Conservation (phyloP, 1,139 yeast genomes). For the Tardiomyces digboiensis region DNA sequence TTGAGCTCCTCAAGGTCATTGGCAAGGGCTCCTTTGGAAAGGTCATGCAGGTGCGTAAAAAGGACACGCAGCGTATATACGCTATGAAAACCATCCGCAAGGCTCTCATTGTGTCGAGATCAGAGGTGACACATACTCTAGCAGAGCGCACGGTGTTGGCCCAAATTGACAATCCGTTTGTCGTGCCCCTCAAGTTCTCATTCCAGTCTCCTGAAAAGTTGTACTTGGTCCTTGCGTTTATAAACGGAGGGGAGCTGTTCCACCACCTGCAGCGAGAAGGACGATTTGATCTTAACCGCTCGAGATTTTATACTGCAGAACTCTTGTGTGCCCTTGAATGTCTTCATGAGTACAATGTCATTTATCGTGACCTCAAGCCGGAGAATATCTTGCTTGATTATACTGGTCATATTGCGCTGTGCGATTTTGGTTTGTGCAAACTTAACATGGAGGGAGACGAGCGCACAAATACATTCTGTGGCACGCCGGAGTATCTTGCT, state of each 20-base stretch:
- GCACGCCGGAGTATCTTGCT: slow-evolving; percentile 99
- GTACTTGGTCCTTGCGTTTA: slow-evolving; percentile 96
- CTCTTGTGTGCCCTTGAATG: slow-evolving; percentile 84
- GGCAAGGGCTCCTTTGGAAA: slow-evolving; percentile 98
- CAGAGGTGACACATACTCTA: slow-evolving; percentile 90
- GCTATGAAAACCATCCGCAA: slow-evolving; percentile 95
- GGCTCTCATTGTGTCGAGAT: slow-evolving; percentile 89
- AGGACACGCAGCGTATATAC: slow-evolving; percentile 71
- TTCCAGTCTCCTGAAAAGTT: slow-evolving; percentile 97
- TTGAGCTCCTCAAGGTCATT: slow-evolving; percentile 85
- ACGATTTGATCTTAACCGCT: slow-evolving; percentile 79
- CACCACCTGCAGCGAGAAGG: slow-evolving; percentile 92
- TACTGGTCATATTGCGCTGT: slow-evolving; percentile 93
- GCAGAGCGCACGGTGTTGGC: slow-evolving; percentile 90
- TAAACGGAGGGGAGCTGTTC: slow-evolving; percentile 98
- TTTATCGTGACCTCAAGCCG: slow-evolving; percentile 91
- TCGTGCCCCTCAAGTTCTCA: slow-evolving; percentile 85
- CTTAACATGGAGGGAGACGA: slow-evolving; percentile 91
- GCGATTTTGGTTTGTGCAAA: slow-evolving; percentile 95
- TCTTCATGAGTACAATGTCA: slow-evolving; percentile 93
- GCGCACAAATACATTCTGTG: slow-evolving; percentile 94
- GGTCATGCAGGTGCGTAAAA: slow-evolving; percentile 96
- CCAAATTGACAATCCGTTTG: slow-evolving; percentile 85
- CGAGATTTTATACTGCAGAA: slow-evolving; percentile 96
- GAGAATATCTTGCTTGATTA: slow-evolving; percentile 86